Conservation (phyloP, 768 basidiomycete species). For the Hygrophoropsis aurantiaca region DNA sequence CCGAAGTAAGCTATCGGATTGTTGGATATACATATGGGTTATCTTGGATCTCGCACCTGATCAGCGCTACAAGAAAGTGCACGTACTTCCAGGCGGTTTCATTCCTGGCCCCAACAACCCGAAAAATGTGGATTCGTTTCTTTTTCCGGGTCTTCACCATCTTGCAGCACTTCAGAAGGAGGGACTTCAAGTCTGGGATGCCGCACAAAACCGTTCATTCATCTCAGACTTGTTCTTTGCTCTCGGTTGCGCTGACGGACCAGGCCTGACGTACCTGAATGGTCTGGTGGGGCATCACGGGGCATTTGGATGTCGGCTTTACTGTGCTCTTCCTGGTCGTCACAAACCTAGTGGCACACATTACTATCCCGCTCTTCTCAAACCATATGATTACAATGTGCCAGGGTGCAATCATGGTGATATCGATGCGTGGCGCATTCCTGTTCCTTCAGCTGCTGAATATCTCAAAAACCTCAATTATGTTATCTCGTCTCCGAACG, state of each 20-base stretch:
- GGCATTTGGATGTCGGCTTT: conserved; percentile 18
- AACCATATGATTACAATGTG: conserved; percentile 23
- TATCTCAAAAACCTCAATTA: background rate
- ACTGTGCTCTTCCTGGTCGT: conserved; percentile 29
- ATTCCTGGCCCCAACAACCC: conserved; percentile 36
- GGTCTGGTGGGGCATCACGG: conserved; percentile 38
- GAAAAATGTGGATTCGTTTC: conserved; percentile 26
- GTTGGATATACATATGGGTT: conserved; percentile 38
- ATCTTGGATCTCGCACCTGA: conserved; percentile 30
- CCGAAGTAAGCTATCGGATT: conserved; percentile 23
- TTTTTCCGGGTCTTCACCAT: conserved; percentile 14
- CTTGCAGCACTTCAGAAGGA: conserved; percentile 15
- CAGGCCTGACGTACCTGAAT: conserved; percentile 30
- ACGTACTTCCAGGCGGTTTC: conserved; percentile 29
- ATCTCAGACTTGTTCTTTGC: conserved; percentile 13
- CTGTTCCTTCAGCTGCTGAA: too few relatives aligned
- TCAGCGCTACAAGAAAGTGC: conserved; percentile 27
- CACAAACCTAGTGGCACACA: conserved; percentile 27
- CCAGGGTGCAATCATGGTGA: conserved; percentile 22
- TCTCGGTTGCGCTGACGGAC: conserved; percentile 31
- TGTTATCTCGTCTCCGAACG: conserved; percentile 3
- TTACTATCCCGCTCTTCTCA: conserved; percentile 37
- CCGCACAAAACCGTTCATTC: conserved; percentile 4
- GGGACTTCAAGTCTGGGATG: conserved; percentile 22
- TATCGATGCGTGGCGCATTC: conserved; percentile 13